Evolutionary conservation across 495 filamentous ascomycete species (phyloP).

Genomic region (Aspergillus nanangensis): DNA sequence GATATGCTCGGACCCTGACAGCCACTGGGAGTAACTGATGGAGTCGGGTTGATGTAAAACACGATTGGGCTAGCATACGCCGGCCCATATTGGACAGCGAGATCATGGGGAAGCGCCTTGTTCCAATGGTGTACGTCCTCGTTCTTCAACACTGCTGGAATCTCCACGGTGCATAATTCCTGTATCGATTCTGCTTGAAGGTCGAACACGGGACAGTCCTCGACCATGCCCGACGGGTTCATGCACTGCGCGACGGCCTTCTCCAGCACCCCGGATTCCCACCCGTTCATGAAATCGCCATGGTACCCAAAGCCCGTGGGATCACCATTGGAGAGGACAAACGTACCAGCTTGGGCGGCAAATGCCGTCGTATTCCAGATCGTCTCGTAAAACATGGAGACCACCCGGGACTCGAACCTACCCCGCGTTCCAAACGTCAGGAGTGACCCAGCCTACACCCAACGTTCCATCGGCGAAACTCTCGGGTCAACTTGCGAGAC

Average conservation of each 20-base stretch:
- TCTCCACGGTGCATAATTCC: conserved; percentile 37
- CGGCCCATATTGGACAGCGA: conserved; percentile 49
- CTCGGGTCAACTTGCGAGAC: no score
- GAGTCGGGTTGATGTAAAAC: no score
- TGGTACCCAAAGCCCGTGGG: conserved; percentile 81
- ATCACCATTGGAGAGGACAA: conserved; percentile 79
- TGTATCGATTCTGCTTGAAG: conserved; percentile 41
- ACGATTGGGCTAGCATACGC: conserved; percentile 39
- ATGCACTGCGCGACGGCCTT: conserved; percentile 43
- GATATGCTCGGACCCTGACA: no score
- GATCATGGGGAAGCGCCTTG: conserved; percentile 48
- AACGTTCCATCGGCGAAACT: no score
- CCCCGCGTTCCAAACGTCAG: no score
- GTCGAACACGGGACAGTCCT: conserved; percentile 55
- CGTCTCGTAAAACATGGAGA: conserved; percentile 80
- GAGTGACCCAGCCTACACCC: no score
- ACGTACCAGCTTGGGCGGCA: conserved; percentile 59
- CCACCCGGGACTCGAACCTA: conserved; percentile 61
- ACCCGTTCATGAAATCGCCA: conserved; percentile 81
- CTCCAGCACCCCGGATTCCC: conserved; percentile 53
- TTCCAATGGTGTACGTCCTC: conserved; percentile 32
- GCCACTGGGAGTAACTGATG: no score
- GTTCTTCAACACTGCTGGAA: conserved; percentile 35
- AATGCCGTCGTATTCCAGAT: conserved; percentile 79
- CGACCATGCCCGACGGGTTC: conserved; percentile 46